These are phyloP conservation scores for Chloranthus sessilifolius DNA, from an alignment of 164 flowering plant genomes.

Conservation along the genomic window DNA sequence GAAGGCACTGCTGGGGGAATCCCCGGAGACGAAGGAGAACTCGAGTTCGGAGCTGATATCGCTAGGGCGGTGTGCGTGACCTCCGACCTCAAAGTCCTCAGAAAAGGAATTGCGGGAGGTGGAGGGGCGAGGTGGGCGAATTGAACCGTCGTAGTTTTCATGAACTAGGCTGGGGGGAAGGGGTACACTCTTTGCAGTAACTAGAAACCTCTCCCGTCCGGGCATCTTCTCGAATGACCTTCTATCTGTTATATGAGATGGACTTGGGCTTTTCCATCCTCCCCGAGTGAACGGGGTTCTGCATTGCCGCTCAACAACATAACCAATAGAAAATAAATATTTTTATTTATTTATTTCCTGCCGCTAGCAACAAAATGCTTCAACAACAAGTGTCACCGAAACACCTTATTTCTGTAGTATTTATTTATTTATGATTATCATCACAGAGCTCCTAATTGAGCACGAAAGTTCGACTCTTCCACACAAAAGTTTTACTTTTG, in stretches of 20 bases:
- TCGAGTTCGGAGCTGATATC: constrained; percentile 34
- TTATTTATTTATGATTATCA: no score
- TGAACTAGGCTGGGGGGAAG: constrained; percentile 14
- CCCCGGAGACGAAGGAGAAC: constrained; percentile 12
- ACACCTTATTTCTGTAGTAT: no score
- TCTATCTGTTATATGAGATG: constrained; percentile 18
- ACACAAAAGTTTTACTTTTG: no score
- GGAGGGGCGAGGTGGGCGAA: constrained; percentile 9
- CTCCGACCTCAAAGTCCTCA: constrained; percentile 24
- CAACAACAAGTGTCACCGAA: no score
- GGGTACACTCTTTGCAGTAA: constrained; percentile 19
- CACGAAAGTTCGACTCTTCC: no score
- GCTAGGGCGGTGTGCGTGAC: constrained; percentile 21
- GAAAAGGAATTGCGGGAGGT: constrained; percentile 19
- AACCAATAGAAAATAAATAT: no score
- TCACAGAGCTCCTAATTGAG: no score
- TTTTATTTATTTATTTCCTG: no score
- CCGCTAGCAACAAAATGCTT: no score
- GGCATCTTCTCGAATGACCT: constrained; percentile 13
- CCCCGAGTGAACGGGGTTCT: constrained; percentile 17
- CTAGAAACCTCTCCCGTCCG: constrained; percentile 7
- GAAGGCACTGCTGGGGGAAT: constrained; percentile 12
- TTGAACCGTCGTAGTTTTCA: constrained; percentile 20
- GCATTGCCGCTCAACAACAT: no score
- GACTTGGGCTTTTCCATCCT: constrained; percentile 6